Conservation (phyloP, 179 eudicot species). For the Spinacia oleracea region DNA sequence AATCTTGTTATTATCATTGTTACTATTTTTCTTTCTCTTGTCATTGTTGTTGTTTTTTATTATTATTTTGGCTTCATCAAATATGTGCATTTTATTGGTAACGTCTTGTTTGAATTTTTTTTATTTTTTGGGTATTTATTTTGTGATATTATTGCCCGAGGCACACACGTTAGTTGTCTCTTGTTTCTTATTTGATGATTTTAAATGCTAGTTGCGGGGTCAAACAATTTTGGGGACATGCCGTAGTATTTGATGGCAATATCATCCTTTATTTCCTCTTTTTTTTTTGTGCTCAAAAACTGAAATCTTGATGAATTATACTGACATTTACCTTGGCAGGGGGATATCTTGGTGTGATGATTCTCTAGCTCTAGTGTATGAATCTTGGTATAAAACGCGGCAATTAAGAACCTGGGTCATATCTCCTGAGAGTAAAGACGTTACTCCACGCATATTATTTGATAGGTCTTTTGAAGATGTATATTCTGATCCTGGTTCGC, state of each 20-base stretch:
- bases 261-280: not conserved
- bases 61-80: too few species aligned
- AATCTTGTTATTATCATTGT: not conserved
- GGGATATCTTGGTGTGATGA: conserved; percentile 95
- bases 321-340: conserved; percentile 41
- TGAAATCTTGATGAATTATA: not conserved
- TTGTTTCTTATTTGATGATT: too few species aligned
- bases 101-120: not conserved
- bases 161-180: too few species aligned
- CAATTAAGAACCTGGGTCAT: conserved; percentile 78
- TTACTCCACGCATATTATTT: conserved; percentile 72
- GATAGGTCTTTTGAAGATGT: conserved; percentile 97
- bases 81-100: not conserved
- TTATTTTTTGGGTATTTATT: too few species aligned
- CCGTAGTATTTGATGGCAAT: not conserved
- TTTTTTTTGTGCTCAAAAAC: not conserved
- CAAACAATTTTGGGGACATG: not conserved
- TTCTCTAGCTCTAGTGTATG: conserved; percentile 85
- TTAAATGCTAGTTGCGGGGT: not conserved
- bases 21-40: conserved; percentile 2
- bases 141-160: too few species aligned
- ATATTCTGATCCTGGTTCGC: conserved; percentile 97
- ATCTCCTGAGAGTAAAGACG: conserved; percentile 69
- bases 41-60: not conserved
- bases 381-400: conserved; percentile 96